Conservation (phyloP, 2,329 filamentous ascomycete species). For the Pseudocercospora cruenta region DNA sequence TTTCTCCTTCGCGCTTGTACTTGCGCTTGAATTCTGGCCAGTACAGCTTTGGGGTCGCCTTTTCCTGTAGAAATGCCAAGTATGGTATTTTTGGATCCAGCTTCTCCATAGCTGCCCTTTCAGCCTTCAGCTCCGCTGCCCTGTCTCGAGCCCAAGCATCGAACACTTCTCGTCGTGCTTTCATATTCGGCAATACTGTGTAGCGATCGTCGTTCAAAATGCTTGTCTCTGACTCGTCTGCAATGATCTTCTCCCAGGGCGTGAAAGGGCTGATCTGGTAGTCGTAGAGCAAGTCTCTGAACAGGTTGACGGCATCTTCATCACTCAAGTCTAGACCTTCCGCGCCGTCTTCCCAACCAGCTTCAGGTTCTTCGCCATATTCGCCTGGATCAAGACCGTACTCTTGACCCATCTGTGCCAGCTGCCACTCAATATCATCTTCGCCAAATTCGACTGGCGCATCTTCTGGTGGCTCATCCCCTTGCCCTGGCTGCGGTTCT, state of each 20-base stretch:
- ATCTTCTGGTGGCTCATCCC: slow-evolving; percentile 58
- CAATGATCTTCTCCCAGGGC: slow-evolving; percentile 86
- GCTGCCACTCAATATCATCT: slow-evolving; percentile 89
- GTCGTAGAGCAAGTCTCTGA: slow-evolving; percentile 85
- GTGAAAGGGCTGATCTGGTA: slow-evolving; percentile 81
- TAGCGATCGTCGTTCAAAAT: slow-evolving; percentile 87
- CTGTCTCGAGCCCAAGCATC: slow-evolving; percentile 79
- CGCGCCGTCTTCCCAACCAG: slow-evolving; percentile 69
- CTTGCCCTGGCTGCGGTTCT: slow-evolving; percentile 47
- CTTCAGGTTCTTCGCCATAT: slow-evolving; percentile 65
- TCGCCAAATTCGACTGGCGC: slow-evolving; percentile 79
- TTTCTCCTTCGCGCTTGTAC: slow-evolving; percentile 76
- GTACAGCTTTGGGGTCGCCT: slow-evolving; percentile 88
- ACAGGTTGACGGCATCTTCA: slow-evolving; percentile 75
- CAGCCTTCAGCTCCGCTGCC: slow-evolving; percentile 72
- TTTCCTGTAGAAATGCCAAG: slow-evolving; percentile 75
- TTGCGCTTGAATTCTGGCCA: slow-evolving; percentile 97
- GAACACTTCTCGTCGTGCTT: slow-evolving; percentile 78
- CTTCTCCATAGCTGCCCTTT: slow-evolving; percentile 75
- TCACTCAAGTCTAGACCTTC: slow-evolving; percentile 72
- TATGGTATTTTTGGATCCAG: slow-evolving; percentile 83
- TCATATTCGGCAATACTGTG: slow-evolving; percentile 79
- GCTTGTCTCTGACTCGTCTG: slow-evolving; percentile 64
- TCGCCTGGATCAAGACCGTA: slow-evolving; percentile 78
- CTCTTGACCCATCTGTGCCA: slow-evolving; percentile 86